Evolutionary conservation across 2,329 filamentous ascomycete species (phyloP).

Genomic region (Podosphaera leucotricha): DNA sequence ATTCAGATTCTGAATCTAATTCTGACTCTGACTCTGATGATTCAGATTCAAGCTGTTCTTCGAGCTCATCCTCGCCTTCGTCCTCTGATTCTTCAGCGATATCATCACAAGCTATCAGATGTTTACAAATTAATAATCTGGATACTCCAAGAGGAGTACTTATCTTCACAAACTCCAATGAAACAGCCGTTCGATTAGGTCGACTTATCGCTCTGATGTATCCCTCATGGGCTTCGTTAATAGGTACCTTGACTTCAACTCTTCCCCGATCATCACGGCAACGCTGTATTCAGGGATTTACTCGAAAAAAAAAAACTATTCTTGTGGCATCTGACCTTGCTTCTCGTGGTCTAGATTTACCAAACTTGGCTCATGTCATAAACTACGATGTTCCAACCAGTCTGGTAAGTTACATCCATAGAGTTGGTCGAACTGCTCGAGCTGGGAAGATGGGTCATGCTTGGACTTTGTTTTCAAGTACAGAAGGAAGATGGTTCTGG

Average conservation of each 20-base stretch:
- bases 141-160: conserved; percentile 25
- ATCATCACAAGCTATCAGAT: background rate
- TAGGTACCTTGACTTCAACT: conserved; percentile 55
- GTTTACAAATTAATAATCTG: background rate
- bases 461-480: conserved; percentile 66
- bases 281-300: conserved; percentile 44
- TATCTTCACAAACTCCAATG: conserved; percentile 80
- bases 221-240: conserved; percentile 28
- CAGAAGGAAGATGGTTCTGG: conserved; percentile 72
- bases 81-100: background rate
- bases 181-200: conserved; percentile 65
- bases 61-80: background rate
- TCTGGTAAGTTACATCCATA: conserved; percentile 66
- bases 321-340: conserved; percentile 87
- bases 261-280: conserved; percentile 48
- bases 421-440: conserved; percentile 73
- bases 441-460: conserved; percentile 54
- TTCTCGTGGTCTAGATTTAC: conserved; percentile 69
- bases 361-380: conserved; percentile 57
- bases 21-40: background rate
- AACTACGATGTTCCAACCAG: conserved; percentile 83
- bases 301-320: conserved; percentile 37
- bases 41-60: conserved; percentile 1
- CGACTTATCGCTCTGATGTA: conserved; percentile 49
- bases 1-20: conserved; percentile 1